Base-by-base conservation (phyloP, 139 green algal genomes). In the Volvox reticuliferus region DNA sequence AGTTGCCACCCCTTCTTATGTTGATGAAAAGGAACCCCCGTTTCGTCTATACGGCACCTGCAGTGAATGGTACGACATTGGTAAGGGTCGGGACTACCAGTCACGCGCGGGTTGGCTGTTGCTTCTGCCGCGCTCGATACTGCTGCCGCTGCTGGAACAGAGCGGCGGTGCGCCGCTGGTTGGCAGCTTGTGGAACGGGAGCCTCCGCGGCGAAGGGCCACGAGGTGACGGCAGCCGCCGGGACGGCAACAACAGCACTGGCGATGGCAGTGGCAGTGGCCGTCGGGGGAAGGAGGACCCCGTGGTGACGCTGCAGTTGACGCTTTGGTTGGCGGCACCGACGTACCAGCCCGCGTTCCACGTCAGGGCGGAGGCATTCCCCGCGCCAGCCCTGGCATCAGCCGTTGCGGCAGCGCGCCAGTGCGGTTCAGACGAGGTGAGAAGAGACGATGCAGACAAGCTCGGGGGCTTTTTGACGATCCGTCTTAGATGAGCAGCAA, bases 71-170 rank as follows among this genome's bases (percentile, higher is more conserved):
- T 81, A 14, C 0, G 69, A 89, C 28, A 61, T 89, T 30, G 26
- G 26, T 0, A 21, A 37, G 24, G 85, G 85, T 14, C 69, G 85
- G 22, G 16, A 82, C 85, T 89, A 89, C 85, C 85, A 89, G 44
- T 89, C 85, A 26, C 85, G 85, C 37, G 85, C 69, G 12, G 85
- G 12, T 20, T 89, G 85, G 85, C 69, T 89, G 85, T 71, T 89
- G 85, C 28, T 73, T 19, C 85, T 89, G 85, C 85, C 85, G 37
- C 69, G 44, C n/a, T 65, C 85, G 37, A 12, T 73, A 50, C 21
- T 89, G 85, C 37, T 32, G 85, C 44, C 69, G 37, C 69, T 89
- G 69, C 37, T 89, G 69, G 32, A 67, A 71, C 26, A 71, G 21
- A 17, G 37, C 18, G 69, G 44, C 17, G 35, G 26, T 14, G 63